Conservation (phyloP, 108 stramenopile species). For the Skeletonema costatum region DNA sequence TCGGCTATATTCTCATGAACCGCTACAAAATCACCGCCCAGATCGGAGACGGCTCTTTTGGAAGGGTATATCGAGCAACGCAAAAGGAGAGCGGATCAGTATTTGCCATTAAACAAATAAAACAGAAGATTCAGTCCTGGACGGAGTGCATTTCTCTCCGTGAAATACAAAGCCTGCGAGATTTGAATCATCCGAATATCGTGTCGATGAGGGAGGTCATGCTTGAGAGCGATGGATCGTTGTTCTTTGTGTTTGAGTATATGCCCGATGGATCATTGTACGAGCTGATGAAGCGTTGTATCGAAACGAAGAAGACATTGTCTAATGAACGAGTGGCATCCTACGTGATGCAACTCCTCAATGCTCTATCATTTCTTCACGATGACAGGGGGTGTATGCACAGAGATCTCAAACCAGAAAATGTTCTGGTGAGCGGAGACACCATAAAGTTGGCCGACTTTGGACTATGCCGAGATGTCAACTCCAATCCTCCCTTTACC, state of each 20-base stretch:
- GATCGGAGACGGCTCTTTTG: conserved; percentile 97
- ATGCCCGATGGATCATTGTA: conserved; percentile 94
- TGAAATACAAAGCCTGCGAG: conserved; percentile 85
- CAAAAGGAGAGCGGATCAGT: conserved; percentile 72
- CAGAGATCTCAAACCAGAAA: conserved; percentile 96
- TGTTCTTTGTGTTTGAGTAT: conserved; percentile 96
- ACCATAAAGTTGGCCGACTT: conserved; percentile 94
- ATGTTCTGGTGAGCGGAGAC: conserved; percentile 83
- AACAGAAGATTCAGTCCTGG: conserved; percentile 77
- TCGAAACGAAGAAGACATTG: conserved; percentile 19
- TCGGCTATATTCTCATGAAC: conserved; percentile 62
- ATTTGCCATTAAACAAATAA: conserved; percentile 78
- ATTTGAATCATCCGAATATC: conserved; percentile 59
- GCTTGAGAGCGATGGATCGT: conserved; percentile 80
- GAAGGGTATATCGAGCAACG: conserved; percentile 85
- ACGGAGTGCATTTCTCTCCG: conserved; percentile 85
- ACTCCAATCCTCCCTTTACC: conserved; percentile 65
- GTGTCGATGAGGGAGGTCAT: conserved; percentile 92
- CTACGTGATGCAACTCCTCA: conserved; percentile 82
- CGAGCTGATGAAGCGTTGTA: conserved; percentile 68
- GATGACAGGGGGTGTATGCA: conserved; percentile 83
- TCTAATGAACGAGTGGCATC: conserved; percentile 52
- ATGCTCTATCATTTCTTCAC: conserved; percentile 90
- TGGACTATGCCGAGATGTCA: conserved; percentile 83
- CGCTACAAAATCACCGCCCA: conserved; percentile 85